Base-by-base conservation (phyloP, 2,329 filamentous ascomycete species). In the Xylaria sp. region DNA sequence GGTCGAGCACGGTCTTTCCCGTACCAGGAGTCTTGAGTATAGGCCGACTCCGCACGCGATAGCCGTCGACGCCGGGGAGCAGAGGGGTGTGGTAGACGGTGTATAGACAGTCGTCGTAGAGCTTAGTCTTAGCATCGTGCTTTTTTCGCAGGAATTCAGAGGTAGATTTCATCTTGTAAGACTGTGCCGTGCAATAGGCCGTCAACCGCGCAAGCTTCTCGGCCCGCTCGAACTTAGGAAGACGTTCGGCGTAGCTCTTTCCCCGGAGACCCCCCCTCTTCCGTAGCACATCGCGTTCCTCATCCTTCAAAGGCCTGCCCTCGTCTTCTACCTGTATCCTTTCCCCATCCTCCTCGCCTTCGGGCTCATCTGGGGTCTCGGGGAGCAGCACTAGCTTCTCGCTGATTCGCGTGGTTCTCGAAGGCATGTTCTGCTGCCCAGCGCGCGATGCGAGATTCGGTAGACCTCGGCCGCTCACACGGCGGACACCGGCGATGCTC, bases 21-120 rank as follows among this genome's bases (percentile, higher is more conserved):
- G 86, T 88, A 14, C 96, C 96, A 0, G 95, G 94, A 54, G 92
- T 97, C 81, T 97, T 97, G 61, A 98, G 82, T 27, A 97, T 92
- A 0, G 96, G 96, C 76, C 94, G 93, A 78, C 95, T 98, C 74
- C 93, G 89, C 30, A 99, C 85, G 30, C 96, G 86, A 79, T 94
- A 98, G 1, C 96, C 95, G 57, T 97, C 94, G 55, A 85, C 89
- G 0, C 95, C 96, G 2, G 93, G 92, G 62, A 98, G 84, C 17
- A 99, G 83, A 4, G 96, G 96, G 34, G 98, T 83, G 78, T 98
- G 94, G 79, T 99, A 99, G 56, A 97, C 95, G 30, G 91, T 93
- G 78, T 99, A 99, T 27, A 99, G 84, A 77, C 96, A 99, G 80
- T 99, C 96, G 79, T 99, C 96, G 81, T 99, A 99, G 4, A 98